Conservation (phyloP, 805 yeast species). For the Candida jianshihensis region DNA sequence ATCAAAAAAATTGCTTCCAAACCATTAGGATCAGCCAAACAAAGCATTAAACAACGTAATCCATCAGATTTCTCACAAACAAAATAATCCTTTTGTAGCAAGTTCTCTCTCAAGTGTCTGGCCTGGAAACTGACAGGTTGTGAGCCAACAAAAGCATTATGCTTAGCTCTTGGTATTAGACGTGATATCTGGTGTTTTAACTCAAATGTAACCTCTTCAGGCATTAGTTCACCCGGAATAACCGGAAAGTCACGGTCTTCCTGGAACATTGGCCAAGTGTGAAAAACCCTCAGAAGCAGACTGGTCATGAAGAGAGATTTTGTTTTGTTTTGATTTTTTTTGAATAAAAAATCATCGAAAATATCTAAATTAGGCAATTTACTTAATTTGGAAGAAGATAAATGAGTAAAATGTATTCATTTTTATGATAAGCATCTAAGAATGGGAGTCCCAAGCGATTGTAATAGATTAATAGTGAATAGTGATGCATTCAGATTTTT, state of each 20-base stretch:
- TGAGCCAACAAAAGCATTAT: constrained; percentile 74
- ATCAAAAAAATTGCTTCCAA: constrained; percentile 88
- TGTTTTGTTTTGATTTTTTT: too few relatives aligned
- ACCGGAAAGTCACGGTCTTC: constrained; percentile 56
- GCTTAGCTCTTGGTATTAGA: constrained; percentile 44
- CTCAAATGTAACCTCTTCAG: constrained; percentile 62
- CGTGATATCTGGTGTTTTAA: constrained; percentile 62
- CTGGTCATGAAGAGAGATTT: too few relatives aligned
- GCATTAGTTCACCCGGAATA: constrained; percentile 79
- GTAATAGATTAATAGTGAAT: too few relatives aligned
- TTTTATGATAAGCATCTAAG: too few relatives aligned
- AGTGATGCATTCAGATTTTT: too few relatives aligned
- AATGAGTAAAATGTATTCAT: too few relatives aligned
- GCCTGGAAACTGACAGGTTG: constrained; percentile 91
- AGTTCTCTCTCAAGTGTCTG: constrained; percentile 55
- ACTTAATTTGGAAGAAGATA: too few relatives aligned
- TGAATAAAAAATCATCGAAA: too few relatives aligned
- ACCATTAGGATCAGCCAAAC: constrained; percentile 56
- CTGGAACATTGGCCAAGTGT: constrained; percentile 14
- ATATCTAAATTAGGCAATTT: too few relatives aligned
- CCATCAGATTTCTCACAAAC: constrained; percentile 98
- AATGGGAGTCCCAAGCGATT: too few relatives aligned
- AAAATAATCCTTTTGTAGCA: constrained; percentile 69
- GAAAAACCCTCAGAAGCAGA: too few relatives aligned
- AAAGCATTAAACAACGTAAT: constrained; percentile 68